Conservation (phyloP, 495 filamentous ascomycete genomes). For the Aspergillus funiculosus region DNA sequence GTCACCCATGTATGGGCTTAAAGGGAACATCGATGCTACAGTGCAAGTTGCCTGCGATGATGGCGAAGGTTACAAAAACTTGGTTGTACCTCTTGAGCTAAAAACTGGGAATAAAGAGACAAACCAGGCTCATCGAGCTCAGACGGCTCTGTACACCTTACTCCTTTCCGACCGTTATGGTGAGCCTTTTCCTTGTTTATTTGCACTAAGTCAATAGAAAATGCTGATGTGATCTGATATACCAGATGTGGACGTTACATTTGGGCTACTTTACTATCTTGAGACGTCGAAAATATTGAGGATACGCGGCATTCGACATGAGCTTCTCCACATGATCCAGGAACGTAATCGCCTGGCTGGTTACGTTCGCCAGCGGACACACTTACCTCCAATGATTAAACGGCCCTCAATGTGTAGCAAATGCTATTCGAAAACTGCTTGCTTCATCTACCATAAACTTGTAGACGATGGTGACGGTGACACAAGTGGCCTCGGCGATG, state of each 20-base stretch:
- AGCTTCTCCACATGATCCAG: constrained; percentile 92
- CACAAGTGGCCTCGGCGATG: constrained; percentile 65
- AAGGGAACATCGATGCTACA: constrained; percentile 98
- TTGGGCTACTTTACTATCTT: constrained; percentile 90
- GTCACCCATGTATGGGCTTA: constrained; percentile 95
- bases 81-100: constrained; percentile 88
- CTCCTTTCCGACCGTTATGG: constrained; percentile 89
- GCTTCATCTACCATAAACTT: constrained; percentile 94
- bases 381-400: constrained; percentile 80
- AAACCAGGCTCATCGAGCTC: constrained; percentile 73
- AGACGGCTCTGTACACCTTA: constrained; percentile 91
- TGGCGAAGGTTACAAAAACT: constrained; percentile 50
- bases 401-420: constrained; percentile 67
- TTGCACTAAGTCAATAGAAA: background rate
- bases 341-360: constrained; percentile 85
- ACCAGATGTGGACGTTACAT: constrained; percentile 75
- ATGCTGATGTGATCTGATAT: constrained; percentile 1
- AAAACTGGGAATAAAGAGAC: constrained; percentile 84
- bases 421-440: constrained; percentile 83
- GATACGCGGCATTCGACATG: constrained; percentile 75
- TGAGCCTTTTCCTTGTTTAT: constrained; percentile 27
- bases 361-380: constrained; percentile 71
- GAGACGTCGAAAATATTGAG: constrained; percentile 79
- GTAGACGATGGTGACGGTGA: constrained; percentile 76
- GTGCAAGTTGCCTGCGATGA: constrained; percentile 83